A percentile compares a stretch with the other conserved stretches of the same genome.
Conservation (phyloP, 83 land plant species). For the Picea abies region DNA sequence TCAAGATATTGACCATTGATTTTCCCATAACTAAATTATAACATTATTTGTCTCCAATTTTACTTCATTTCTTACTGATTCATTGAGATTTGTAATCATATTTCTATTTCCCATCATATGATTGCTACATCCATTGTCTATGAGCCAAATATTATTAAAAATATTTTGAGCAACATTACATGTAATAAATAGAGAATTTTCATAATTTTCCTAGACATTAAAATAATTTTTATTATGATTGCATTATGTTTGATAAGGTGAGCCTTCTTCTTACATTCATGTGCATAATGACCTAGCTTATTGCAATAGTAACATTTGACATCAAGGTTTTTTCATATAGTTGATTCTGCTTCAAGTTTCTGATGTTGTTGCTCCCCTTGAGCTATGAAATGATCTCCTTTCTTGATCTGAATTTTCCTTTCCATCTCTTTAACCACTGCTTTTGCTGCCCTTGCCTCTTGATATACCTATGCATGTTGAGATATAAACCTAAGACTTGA, state of each 20-base stretch:
- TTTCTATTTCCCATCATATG: neutral
- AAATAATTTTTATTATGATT: neutral
- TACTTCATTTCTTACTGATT: neutral
- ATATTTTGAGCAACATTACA: neutral
- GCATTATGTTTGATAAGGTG: neutral
- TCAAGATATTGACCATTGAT: neutral
- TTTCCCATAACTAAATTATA: neutral
- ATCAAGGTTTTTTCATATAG: neutral
- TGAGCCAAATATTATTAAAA: neutral
- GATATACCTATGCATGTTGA: neutral
- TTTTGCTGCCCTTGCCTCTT: neutral
- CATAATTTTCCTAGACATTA: neutral
- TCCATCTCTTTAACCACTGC: neutral
- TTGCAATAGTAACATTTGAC: neutral
- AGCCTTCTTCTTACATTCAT: neutral
- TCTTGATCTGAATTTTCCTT: neutral
- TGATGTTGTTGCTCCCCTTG: neutral
- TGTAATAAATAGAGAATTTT: neutral
- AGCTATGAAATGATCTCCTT: neutral
- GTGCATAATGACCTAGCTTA: no score
- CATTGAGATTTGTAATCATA: neutral
- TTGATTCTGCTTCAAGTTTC: neutral
- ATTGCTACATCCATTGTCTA: neutral
- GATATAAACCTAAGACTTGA: no score
- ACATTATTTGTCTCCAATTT: neutral